Percentiles rank a stretch among this genome's conserved stretches.
Evolutionary conservation across 2,329 filamentous ascomycete genomes (phyloP).

Genomic region (Fragosphaeria purpurea): DNA sequence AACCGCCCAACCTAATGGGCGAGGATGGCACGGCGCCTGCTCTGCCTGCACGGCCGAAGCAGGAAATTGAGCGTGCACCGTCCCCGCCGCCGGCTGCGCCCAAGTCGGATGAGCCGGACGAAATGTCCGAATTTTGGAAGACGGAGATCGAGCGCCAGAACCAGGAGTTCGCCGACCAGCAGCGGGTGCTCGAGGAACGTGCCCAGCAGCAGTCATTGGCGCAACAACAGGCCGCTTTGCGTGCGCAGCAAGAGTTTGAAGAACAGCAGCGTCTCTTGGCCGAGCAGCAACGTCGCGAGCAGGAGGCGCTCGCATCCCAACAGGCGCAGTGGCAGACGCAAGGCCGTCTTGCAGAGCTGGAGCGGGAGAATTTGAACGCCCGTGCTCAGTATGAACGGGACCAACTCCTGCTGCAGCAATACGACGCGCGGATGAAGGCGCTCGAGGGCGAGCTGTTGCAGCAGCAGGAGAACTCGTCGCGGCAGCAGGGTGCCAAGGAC

Average conservation of each 20-base stretch:
- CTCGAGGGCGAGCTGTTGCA: conserved; percentile 79
- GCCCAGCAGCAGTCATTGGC: conserved; percentile 71
- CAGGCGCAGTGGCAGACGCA: conserved; percentile 92
- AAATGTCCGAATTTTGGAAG: conserved; percentile 98
- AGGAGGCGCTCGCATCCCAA: conserved; percentile 79
- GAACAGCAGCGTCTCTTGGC: conserved; percentile 81
- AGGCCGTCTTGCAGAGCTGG: conserved; percentile 87
- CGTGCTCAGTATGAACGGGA: conserved; percentile 95
- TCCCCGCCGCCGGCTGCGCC: conserved; percentile 60
- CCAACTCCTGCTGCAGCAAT: conserved; percentile 93
- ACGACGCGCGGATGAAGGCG: conserved; percentile 87
- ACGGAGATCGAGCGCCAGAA: conserved; percentile 84
- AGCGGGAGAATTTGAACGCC: conserved; percentile 89
- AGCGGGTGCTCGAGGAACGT: conserved; percentile 76
- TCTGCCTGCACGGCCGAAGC: conserved; percentile 70
- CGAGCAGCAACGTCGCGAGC: conserved; percentile 83
- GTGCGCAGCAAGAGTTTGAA: conserved; percentile 91
- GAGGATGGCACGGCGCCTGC: conserved; percentile 79
- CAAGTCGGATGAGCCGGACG: conserved; percentile 72
- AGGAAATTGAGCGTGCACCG: conserved; percentile 57
- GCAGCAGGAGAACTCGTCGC: conserved; percentile 69
- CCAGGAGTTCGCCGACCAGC: conserved; percentile 89
- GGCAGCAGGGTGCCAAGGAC: conserved; percentile 82
- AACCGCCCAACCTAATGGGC: conserved; percentile 77
- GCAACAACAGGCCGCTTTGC: conserved; percentile 72